These are phyloP conservation scores for Neonectria hederae DNA, from an alignment of 2,329 filamentous ascomycete genomes.

Conservation along the genomic window DNA sequence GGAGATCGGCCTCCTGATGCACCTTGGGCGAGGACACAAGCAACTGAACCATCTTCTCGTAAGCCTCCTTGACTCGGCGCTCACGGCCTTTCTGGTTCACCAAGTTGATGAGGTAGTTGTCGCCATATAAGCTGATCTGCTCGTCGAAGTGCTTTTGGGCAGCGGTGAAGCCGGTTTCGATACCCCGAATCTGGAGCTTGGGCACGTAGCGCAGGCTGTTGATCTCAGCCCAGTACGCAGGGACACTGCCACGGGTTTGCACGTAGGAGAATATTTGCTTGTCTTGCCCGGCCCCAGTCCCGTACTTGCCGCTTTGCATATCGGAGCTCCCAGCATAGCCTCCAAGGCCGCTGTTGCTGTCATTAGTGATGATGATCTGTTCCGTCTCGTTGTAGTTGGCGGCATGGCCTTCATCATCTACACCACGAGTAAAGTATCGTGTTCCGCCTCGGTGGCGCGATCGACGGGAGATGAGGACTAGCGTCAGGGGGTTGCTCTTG, in stretches of 20 bases:
- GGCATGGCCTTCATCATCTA: constrained; percentile 94
- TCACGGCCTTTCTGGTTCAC: constrained; percentile 97
- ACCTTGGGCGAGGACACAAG: constrained; percentile 77
- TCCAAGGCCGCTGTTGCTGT: constrained; percentile 75
- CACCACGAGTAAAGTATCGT: constrained; percentile 91
- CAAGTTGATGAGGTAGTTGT: constrained; percentile 96
- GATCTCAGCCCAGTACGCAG: constrained; percentile 95
- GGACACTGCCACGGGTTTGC: constrained; percentile 95
- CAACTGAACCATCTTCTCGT: constrained; percentile 86
- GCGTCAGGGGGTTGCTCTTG: constrained; percentile 84
- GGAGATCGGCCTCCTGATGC: constrained; percentile 68
- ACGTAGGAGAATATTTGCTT: constrained; percentile 93
- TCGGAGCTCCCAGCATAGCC: constrained; percentile 82
- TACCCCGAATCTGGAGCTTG: constrained; percentile 84
- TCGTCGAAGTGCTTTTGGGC: constrained; percentile 91
- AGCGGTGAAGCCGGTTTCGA: constrained; percentile 81
- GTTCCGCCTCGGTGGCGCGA: constrained; percentile 91
- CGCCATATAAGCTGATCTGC: constrained; percentile 92
- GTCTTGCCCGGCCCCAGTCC: constrained; percentile 71
- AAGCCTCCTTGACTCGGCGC: constrained; percentile 87
- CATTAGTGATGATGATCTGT: constrained; percentile 89
- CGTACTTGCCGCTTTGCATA: constrained; percentile 77
- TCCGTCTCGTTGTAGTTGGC: constrained; percentile 99
- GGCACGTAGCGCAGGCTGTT: constrained; percentile 93
- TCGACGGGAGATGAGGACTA: constrained; percentile 87